A percentile compares a stretch with the other conserved stretches of the same genome.
phyloP scores from a whole-genome alignment of 768 basidiomycete genomes.

The Candolleomyces aberdarensis region DNA sequence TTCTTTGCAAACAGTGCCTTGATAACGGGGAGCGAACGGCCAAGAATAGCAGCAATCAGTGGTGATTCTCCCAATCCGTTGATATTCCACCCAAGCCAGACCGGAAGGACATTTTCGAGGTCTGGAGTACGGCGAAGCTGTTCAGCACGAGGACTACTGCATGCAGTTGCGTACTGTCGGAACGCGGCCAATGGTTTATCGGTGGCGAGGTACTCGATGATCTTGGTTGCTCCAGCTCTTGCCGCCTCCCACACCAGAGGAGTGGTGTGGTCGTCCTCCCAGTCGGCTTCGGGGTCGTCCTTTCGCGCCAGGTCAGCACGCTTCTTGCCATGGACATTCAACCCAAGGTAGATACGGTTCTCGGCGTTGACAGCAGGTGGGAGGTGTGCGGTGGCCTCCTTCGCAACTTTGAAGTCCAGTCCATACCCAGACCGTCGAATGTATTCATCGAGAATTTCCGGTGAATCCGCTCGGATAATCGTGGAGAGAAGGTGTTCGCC shows the following conservation, averaged over 20 bases:
- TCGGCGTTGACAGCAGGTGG: slow-evolving; percentile 29
- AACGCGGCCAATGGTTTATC: slow-evolving; percentile 49
- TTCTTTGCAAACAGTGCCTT: slow-evolving; percentile 42
- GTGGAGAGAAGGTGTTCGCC: slow-evolving; percentile 14
- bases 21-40: slow-evolving; percentile 34
- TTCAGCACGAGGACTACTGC: slow-evolving; percentile 40
- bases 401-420: slow-evolving; percentile 26
- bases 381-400: slow-evolving; percentile 20
- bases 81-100: slow-evolving; percentile 50
- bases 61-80: slow-evolving; percentile 51
- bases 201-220: slow-evolving; percentile 47
- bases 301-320: slow-evolving; percentile 48
- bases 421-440: slow-evolving; percentile 51
- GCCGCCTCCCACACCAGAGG: slow-evolving; percentile 47
- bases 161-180: slow-evolving; percentile 42
- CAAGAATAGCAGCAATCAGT: slow-evolving; percentile 41
- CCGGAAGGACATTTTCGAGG: slow-evolving; percentile 39
- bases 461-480: slow-evolving; percentile 39
- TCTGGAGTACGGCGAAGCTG: slow-evolving; percentile 36
- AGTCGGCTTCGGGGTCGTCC: slow-evolving; percentile 44
- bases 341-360: slow-evolving; percentile 51
- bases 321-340: slow-evolving; percentile 65
- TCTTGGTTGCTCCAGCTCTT: slow-evolving; percentile 19
- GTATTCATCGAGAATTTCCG: slow-evolving; percentile 53
- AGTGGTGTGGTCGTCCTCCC: slow-evolving; percentile 1